Conservation (phyloP, 306 rosid genomes). For the Macrotyloma uniflorum region DNA sequence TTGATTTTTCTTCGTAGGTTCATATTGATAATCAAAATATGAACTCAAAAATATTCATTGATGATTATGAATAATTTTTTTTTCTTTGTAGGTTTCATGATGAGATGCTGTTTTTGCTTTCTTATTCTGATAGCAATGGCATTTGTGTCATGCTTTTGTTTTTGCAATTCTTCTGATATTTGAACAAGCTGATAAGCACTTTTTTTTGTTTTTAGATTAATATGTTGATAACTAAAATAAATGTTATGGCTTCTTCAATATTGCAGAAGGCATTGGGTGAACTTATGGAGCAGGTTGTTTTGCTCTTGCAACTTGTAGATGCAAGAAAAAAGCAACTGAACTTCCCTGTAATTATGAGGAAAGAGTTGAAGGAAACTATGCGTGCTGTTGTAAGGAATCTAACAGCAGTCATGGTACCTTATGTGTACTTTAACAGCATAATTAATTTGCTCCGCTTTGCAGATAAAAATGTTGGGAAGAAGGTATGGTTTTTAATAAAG, state of each 20-base stretch:
- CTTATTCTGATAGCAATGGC: neutral
- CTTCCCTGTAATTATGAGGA: slow-evolving; percentile 55
- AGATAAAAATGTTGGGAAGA: slow-evolving; percentile 63
- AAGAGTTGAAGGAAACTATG: slow-evolving; percentile 64
- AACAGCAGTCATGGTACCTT: slow-evolving; percentile 60
- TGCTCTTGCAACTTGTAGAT: slow-evolving; percentile 63
- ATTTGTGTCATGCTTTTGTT: slow-evolving; percentile 6
- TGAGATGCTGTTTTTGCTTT: neutral
- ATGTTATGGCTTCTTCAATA: slow-evolving; percentile 24
- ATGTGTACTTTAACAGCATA: slow-evolving; percentile 64
- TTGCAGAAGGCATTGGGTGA: slow-evolving; percentile 65
- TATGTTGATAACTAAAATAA: slow-evolving; percentile 1
- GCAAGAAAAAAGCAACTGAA: slow-evolving; percentile 54
- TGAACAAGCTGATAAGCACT: too few species aligned
- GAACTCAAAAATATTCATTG: neutral
- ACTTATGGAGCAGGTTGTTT: slow-evolving; percentile 75
- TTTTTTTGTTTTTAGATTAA: too few species aligned
- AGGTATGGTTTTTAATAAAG: slow-evolving; percentile 53
- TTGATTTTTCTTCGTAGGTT: too few species aligned
- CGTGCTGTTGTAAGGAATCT: slow-evolving; percentile 62
- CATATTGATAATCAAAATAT: slow-evolving; percentile 1
- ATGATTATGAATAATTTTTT: neutral
- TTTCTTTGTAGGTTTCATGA: slow-evolving; percentile 21
- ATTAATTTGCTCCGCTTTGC: slow-evolving; percentile 63
- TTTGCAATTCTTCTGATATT: neutral